A percentile compares a stretch with the other conserved stretches of the same genome.
Conservation (phyloP, 2,329 filamentous ascomycete species). For the Talaromyces sp. region DNA sequence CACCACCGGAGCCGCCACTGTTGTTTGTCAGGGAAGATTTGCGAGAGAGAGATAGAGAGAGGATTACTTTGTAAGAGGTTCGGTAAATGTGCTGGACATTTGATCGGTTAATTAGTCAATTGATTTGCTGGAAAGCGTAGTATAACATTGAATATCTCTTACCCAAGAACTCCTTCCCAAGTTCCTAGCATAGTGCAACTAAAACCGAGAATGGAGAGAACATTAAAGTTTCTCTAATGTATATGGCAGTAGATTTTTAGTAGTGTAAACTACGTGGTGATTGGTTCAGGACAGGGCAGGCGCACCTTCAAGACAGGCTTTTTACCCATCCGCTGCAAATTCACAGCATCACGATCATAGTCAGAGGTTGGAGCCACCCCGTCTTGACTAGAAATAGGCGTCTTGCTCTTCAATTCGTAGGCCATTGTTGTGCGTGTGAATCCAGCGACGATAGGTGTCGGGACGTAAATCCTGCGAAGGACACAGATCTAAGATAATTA, state of each 20-base stretch:
- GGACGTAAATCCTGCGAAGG: neutral
- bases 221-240: slow-evolving; percentile 12
- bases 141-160: slow-evolving; percentile 11
- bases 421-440: slow-evolving; percentile 4
- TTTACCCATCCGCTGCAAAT: neutral
- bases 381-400: slow-evolving; percentile 2
- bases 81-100: slow-evolving; percentile 7
- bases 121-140: neutral
- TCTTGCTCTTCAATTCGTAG: slow-evolving; percentile 8
- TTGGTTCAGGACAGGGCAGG: neutral
- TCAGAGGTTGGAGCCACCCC: neutral
- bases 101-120: neutral
- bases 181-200: neutral
- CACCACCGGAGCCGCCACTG: neutral
- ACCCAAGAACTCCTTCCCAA: slow-evolving; percentile 19
- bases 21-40: slow-evolving; percentile 8
- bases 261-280: neutral
- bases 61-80: slow-evolving; percentile 19
- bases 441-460: neutral
- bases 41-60: slow-evolving; percentile 14
- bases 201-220: slow-evolving; percentile 1
- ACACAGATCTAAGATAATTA: neutral
- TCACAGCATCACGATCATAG: neutral
- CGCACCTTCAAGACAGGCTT: slow-evolving; percentile 2
- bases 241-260: neutral